phyloP scores from a whole-genome alignment of 805 yeast species.

The Wickerhamiella brachini region DNA sequence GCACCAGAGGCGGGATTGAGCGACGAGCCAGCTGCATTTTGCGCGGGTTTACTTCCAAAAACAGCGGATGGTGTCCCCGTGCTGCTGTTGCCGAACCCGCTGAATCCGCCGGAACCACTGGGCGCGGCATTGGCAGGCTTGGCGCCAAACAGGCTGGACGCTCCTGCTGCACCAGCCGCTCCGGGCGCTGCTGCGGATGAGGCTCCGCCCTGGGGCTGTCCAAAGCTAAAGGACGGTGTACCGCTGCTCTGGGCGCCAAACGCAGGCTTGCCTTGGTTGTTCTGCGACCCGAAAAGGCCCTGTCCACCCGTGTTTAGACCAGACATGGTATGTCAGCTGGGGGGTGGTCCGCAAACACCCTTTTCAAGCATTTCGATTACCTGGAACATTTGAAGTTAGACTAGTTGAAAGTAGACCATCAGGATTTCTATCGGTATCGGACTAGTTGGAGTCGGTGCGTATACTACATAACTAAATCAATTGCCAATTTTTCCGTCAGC shows the following conservation, averaged over 20 bases:
- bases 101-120: neutral
- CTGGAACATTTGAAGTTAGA: too few species aligned
- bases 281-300: neutral
- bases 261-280: neutral
- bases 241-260: neutral
- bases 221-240: neutral
- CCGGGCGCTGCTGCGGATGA: neutral
- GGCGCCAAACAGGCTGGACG: constrained; percentile 2
- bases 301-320: neutral
- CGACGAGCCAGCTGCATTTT: neutral
- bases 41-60: neutral
- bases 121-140: constrained; percentile 10
- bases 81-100: neutral
- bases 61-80: neutral
- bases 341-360: too few species aligned
- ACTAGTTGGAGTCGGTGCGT: too few species aligned
- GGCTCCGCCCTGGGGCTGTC: neutral
- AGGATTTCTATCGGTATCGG: too few species aligned
- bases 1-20: neutral
- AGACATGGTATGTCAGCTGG: neutral
- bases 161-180: neutral
- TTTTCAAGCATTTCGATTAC: too few species aligned
- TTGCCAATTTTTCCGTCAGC: neutral
- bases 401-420: too few species aligned
- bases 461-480: too few species aligned